phyloP scores from a whole-genome alignment of 2,329 filamentous ascomycete genomes.

The Fusarium sp. region DNA sequence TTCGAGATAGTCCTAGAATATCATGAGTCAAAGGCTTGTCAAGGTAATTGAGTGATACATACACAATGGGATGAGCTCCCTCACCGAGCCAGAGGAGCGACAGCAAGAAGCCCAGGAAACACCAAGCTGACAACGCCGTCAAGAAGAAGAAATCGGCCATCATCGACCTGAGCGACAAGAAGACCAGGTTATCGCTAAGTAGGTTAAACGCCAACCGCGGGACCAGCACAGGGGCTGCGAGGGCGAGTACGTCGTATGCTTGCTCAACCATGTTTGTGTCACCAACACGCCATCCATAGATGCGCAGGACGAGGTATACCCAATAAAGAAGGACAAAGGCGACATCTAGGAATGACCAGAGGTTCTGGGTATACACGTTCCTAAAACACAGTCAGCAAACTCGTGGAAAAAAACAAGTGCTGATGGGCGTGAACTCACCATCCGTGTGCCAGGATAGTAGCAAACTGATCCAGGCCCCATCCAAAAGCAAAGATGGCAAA shows the following conservation, averaged over 20 bases:
- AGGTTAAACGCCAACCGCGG: constrained; percentile 83
- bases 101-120: constrained; percentile 81
- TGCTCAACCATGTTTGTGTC: constrained; percentile 64
- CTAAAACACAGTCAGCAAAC: constrained; percentile 47
- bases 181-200: constrained; percentile 83
- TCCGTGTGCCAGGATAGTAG: constrained; percentile 77
- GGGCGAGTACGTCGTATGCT: constrained; percentile 78
- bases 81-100: constrained; percentile 80
- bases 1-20: constrained; percentile 71
- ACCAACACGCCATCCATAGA: constrained; percentile 66
- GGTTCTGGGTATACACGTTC: constrained; percentile 85
- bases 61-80: constrained; percentile 65
- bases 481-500: constrained; percentile 79
- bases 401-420: background rate
- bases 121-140: constrained; percentile 79
- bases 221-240: constrained; percentile 78
- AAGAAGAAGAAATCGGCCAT: constrained; percentile 84
- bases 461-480: constrained; percentile 80
- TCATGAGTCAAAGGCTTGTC: constrained; percentile 12
- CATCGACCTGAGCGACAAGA: constrained; percentile 82
- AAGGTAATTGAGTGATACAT: constrained; percentile 38
- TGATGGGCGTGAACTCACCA: constrained; percentile 52
- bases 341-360: constrained; percentile 88
- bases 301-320: constrained; percentile 71
- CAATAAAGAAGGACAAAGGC: constrained; percentile 76